A percentile compares a stretch with the other conserved stretches of the same genome.
Evolutionary conservation across 192 early-diverging fungal genomes (phyloP).

Genomic region (Coemansia sp.): DNA sequence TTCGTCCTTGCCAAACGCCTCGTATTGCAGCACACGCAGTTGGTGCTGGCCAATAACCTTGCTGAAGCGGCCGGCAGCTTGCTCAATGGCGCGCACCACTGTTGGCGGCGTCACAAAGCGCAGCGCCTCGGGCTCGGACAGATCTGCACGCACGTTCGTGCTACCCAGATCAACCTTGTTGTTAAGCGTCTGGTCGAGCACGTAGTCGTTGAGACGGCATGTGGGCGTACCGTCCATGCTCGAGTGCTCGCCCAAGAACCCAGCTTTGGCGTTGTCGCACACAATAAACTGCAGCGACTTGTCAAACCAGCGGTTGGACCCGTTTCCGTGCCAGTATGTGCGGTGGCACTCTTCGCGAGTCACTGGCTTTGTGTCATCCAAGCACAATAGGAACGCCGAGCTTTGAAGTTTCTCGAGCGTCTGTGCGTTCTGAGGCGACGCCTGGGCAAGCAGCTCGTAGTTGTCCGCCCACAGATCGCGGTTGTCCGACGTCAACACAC

Average conservation of each 20-base stretch:
- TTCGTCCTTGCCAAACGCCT: conserved; percentile 89
- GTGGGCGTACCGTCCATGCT: conserved; percentile 97
- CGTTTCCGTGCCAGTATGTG: conserved; percentile 93
- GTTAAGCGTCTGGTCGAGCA: conserved; percentile 54
- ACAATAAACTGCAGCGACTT: conserved; percentile 96
- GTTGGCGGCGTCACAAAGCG: conserved; percentile 65
- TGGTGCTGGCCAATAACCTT: conserved; percentile 75
- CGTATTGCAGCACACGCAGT: conserved; percentile 77
- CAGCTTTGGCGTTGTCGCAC: conserved; percentile 93
- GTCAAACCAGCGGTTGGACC: conserved; percentile 96
- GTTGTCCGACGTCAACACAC: conserved; percentile 85
- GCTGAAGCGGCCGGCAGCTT: conserved; percentile 75
- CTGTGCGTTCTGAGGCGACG: conserved; percentile 62
- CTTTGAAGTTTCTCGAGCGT: conserved; percentile 82
- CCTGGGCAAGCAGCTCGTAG: conserved; percentile 61
- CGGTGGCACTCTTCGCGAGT: conserved; percentile 88
- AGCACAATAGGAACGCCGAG: conserved; percentile 85
- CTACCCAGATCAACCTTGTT: conserved; percentile 54
- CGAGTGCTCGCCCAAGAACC: conserved; percentile 93
- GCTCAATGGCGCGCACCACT: conserved; percentile 60
- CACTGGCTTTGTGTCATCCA: conserved; percentile 82
- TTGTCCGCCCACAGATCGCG: conserved; percentile 90
- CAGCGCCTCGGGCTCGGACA: conserved; percentile 52
- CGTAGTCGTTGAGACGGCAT: conserved; percentile 80
- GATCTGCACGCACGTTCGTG: background rate